phyloP scores from a whole-genome alignment of 371 early-diverging fungal genomes.

The Rhizopus arrhizus region DNA sequence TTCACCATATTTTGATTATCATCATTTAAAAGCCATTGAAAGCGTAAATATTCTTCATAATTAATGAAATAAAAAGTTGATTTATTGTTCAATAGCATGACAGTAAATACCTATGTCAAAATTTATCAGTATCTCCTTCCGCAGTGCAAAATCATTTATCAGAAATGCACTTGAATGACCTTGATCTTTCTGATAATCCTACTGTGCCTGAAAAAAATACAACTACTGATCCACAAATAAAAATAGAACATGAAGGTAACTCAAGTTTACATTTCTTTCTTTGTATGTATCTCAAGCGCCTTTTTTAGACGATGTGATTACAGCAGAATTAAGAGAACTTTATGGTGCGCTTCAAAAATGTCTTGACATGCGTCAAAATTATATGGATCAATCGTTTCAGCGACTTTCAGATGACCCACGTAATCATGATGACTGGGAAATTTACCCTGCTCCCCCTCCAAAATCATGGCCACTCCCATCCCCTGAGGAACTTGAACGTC shows the following conservation, averaged over 20 bases:
- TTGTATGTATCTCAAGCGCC: background rate
- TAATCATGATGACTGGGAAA: conserved; percentile 77
- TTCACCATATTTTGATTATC: conserved; percentile 52
- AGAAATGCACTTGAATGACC: background rate
- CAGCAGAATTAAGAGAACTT: conserved; percentile 55
- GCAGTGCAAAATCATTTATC: conserved; percentile 9
- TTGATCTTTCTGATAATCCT: background rate
- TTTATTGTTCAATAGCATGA: conserved; percentile 34
- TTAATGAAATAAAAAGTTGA: background rate
- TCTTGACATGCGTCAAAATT: conserved; percentile 82
- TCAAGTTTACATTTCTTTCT: background rate
- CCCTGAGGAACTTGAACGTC: conserved; percentile 46
- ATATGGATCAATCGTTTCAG: conserved; percentile 82
- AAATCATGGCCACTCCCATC: conserved; percentile 68
- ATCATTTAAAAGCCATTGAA: conserved; percentile 43
- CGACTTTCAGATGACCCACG: conserved; percentile 85
- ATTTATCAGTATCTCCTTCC: conserved; percentile 23
- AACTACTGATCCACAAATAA: background rate
- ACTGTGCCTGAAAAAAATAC: background rate
- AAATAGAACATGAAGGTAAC: background rate
- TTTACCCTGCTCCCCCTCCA: conserved; percentile 88
- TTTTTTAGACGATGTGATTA: conserved; percentile 50
- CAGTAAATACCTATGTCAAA: conserved; percentile 49
- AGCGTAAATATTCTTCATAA: conserved; percentile 31
- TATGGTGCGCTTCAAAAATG: conserved; percentile 67